Evolutionary conservation across 2,329 filamentous ascomycete genomes (phyloP), one percentile per base, ranked within the genome.

Genomic region (Onygena corvina): DNA sequence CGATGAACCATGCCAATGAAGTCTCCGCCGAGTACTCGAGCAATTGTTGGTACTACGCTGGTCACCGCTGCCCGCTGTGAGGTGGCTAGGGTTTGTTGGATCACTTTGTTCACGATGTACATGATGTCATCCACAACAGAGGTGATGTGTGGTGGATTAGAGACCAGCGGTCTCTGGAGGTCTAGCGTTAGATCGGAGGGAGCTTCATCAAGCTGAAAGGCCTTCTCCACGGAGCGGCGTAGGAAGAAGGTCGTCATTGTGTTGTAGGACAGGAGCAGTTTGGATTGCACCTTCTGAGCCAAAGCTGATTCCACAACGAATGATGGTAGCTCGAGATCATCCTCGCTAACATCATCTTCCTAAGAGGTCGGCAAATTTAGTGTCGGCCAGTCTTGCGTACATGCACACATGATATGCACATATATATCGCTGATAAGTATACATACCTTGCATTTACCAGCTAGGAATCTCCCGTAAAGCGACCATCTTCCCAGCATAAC

Each of bases 81-180:
- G 0, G 93, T 96, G 0, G 86, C 83, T 18, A 96, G 73, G 0
- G 87, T 85, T 56, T 90, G 83, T 55, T 93, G 84, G 5, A 96
- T 74, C 29, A 96, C 84, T 46, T 90, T 83, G 62, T 93, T 94
- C 62, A 94, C 86, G 58, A 98, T 95, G 67, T 96, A 98, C 90
- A 98, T 96, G 61, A 96, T 88, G 68, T 95, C 92, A 70, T 98
- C 92, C 6, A 98, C 89, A 0, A 90, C 89, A 1, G 89, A 88
- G 36, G 92, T 90, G 59, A 98, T 94, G 61, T 86, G 93, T 0
- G 92, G 92, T 2, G 87, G 78, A 58, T 88, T 87, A 51, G 81
- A 77, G 47, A 83, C 79, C 36, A 94, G 73, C 2, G 83, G 74
- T 60, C 76, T 84, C 59, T 76, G 81, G 35, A 83, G 73, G 60